These are phyloP conservation scores for Sphagnum contortum DNA, from an alignment of 225 moss, liverwort and hornwort genomes.

Conservation along the genomic window DNA sequence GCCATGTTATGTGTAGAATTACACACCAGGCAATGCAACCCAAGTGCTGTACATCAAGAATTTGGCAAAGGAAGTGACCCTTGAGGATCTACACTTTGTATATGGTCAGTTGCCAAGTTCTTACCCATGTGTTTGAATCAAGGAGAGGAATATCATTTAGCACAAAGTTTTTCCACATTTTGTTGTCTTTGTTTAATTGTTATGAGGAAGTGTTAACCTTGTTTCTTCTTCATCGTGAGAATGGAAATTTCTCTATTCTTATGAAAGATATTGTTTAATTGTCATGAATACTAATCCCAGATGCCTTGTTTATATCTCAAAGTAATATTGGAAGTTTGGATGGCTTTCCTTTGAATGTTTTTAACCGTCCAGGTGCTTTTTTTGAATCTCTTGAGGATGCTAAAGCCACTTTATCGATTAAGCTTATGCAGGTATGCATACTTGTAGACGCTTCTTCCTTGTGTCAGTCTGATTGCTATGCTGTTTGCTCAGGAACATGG, in stretches of 20 bases:
- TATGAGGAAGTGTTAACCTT: no score
- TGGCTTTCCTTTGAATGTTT: no score
- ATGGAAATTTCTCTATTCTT: no score
- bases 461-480: background rate
- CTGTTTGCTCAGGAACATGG: background rate
- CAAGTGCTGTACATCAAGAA: conserved; percentile 93
- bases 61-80: conserved; percentile 73
- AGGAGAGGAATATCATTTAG: background rate
- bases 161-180: no score
- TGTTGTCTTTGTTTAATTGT: no score
- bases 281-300: no score
- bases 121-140: background rate
- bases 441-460: background rate
- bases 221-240: no score
- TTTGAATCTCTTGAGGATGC: conserved; percentile 62
- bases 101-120: conserved; percentile 38
- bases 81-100: conserved; percentile 69
- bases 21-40: conserved; percentile 61
- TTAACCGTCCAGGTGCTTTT: conserved; percentile 50
- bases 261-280: no score
- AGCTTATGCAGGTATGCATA: conserved; percentile 81
- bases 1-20: conserved; percentile 46
- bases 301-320: no score
- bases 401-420: conserved; percentile 58
- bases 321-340: no score